Conservation (phyloP, 148 eudicot species). For the Hydrangea macrophylla region DNA sequence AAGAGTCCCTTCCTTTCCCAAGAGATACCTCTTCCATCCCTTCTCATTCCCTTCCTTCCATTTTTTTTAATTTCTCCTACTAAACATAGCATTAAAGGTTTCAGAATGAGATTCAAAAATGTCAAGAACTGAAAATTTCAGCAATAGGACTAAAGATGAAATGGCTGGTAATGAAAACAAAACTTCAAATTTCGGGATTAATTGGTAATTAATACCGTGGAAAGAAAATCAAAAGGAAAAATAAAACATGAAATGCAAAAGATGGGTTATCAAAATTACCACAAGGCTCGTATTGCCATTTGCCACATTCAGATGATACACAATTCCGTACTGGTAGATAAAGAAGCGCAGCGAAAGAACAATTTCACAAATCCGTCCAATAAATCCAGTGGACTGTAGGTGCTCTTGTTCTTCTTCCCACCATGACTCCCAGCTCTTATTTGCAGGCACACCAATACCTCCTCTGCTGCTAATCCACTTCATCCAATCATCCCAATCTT, state of each 20-base stretch:
- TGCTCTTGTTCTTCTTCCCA: constrained; percentile 89
- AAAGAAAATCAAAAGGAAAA: not conserved
- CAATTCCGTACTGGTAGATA: constrained; percentile 70
- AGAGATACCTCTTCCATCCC: too few species aligned
- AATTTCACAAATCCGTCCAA: constrained; percentile 58
- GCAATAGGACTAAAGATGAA: not conserved
- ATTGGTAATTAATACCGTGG: not conserved
- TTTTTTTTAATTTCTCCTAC: too few species aligned
- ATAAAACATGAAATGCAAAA: constrained; percentile 8
- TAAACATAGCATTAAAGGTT: too few species aligned
- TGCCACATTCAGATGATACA: constrained; percentile 68
- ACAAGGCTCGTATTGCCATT: constrained; percentile 53
- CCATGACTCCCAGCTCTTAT: constrained; percentile 89
- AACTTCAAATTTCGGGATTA: too few species aligned
- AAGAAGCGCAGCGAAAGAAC: constrained; percentile 60
- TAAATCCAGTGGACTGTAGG: constrained; percentile 44
- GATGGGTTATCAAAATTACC: constrained; percentile 34
- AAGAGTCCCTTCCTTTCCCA: too few species aligned
- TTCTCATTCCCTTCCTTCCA: too few species aligned
- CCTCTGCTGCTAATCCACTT: constrained; percentile 76
- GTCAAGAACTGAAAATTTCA: not conserved
- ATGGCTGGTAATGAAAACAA: not conserved
- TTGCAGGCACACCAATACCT: constrained; percentile 75
- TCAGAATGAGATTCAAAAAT: not conserved
- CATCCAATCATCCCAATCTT: constrained; percentile 78